Evolutionary conservation across 2,329 filamentous ascomycete genomes (phyloP).

Genomic region (Cryphonectria naterciae): DNA sequence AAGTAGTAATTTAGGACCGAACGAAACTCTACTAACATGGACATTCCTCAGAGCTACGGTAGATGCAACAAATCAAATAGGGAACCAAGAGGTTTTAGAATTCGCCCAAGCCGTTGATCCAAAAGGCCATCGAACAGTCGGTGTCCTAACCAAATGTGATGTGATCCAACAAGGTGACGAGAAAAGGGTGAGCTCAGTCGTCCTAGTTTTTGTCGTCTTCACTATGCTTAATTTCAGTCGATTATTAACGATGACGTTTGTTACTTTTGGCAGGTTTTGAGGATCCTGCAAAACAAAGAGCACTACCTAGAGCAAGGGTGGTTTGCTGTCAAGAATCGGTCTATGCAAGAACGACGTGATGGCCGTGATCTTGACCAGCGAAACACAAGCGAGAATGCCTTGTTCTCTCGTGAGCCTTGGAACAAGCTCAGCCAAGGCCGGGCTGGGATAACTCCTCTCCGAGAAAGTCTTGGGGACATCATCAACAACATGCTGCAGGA

Average conservation of each 20-base stretch:
- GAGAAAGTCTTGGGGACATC: constrained; percentile 16
- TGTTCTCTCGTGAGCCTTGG: background rate
- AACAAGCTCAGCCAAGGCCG: background rate
- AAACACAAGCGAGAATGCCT: constrained; percentile 31
- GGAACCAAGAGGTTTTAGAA: constrained; percentile 19
- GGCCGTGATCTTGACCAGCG: constrained; percentile 31
- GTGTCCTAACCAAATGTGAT: constrained; percentile 26
- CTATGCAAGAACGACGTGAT: constrained; percentile 25
- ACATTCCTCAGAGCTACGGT: background rate
- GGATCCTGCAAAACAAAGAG: background rate
- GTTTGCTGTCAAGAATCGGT: constrained; percentile 17
- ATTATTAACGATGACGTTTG: background rate
- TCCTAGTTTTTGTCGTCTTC: background rate
- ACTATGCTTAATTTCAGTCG: background rate
- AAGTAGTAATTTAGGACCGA: background rate
- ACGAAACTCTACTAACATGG: background rate
- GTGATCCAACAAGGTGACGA: constrained; percentile 23
- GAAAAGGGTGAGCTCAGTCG: background rate
- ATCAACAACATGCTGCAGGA: constrained; percentile 17
- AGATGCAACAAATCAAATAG: background rate
- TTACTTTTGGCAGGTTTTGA: background rate
- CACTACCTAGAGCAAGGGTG: background rate
- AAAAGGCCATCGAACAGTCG: constrained; percentile 29
- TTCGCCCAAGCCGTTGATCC: constrained; percentile 19
- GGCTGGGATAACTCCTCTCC: constrained; percentile 13